phyloP scores from a whole-genome alignment of 2,329 filamentous ascomycete species.

The Ciborinia camelliae region DNA sequence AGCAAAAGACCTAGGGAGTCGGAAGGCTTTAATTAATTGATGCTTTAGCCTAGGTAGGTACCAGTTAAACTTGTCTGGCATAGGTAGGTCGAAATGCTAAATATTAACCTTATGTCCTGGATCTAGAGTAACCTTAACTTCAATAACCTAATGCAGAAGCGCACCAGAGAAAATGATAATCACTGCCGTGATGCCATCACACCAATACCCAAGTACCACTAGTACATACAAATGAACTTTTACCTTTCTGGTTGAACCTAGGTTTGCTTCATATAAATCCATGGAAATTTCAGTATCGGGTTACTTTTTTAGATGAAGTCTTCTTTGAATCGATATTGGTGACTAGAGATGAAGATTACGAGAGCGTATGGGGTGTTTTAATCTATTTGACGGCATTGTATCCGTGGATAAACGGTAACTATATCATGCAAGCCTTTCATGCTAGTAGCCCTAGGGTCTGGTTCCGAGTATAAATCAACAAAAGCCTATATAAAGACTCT shows the following conservation, averaged over 20 bases:
- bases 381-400: not conserved
- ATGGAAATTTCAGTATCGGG: not conserved
- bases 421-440: not conserved
- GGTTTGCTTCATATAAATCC: not conserved
- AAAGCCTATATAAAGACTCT: not conserved
- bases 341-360: not conserved
- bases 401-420: no score
- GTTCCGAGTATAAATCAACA: not conserved
- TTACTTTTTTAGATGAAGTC: not conserved
- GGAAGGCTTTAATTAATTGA: not conserved
- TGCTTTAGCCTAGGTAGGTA: not conserved
- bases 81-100: not conserved
- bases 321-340: not conserved
- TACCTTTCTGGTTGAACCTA: not conserved
- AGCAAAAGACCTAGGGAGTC: no score
- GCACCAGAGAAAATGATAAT: not conserved
- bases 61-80: not conserved
- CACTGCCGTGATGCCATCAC: not conserved
- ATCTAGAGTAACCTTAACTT: not conserved
- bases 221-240: constrained; percentile 9
- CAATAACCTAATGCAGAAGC: not conserved
- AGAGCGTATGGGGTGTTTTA: not conserved
- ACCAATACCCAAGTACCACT: not conserved
- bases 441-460: not conserved
- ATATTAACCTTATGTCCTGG: not conserved